Conservation (phyloP, 441 rosid species). For the Euphorbia corollata region DNA sequence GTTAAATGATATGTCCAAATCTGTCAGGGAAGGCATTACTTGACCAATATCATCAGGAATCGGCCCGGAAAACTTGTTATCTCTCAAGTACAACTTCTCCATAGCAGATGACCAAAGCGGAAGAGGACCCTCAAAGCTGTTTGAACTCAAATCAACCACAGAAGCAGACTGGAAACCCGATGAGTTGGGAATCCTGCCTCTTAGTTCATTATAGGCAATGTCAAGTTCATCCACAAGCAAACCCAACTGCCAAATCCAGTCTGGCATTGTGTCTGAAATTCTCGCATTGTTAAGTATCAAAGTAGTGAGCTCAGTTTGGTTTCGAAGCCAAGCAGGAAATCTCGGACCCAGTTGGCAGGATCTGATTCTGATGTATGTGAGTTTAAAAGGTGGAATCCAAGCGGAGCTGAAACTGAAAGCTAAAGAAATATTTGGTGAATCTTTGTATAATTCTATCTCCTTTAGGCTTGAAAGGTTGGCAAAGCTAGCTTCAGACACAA, state of each 20-base stretch:
- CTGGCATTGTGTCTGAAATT: not conserved
- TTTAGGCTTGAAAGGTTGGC: not conserved
- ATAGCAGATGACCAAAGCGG: conserved; percentile 1
- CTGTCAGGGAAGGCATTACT: conserved; percentile 4
- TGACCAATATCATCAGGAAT: conserved; percentile 16
- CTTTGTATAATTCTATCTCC: not conserved
- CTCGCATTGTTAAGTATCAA: not conserved
- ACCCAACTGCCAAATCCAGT: not conserved
- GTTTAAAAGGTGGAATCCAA: conserved; percentile 6
- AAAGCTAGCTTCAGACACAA: not conserved
- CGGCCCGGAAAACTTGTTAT: conserved; percentile 12
- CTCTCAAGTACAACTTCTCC: not conserved
- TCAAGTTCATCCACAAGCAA: not conserved
- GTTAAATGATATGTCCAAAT: conserved; percentile 18
- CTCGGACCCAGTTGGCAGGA: not conserved
- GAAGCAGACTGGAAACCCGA: not conserved
- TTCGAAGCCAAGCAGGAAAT: conserved; percentile 1
- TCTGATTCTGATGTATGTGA: not conserved
- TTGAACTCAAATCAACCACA: not conserved
- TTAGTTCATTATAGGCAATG: not conserved
- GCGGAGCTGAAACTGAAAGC: not conserved
- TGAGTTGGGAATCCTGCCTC: not conserved
- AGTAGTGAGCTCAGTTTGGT: not conserved
- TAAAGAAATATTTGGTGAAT: not conserved
- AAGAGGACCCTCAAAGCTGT: not conserved